Evolutionary conservation across 805 yeast species (phyloP), one percentile per base, ranked within the genome.

Genomic region (Ogataea glucozyma): DNA sequence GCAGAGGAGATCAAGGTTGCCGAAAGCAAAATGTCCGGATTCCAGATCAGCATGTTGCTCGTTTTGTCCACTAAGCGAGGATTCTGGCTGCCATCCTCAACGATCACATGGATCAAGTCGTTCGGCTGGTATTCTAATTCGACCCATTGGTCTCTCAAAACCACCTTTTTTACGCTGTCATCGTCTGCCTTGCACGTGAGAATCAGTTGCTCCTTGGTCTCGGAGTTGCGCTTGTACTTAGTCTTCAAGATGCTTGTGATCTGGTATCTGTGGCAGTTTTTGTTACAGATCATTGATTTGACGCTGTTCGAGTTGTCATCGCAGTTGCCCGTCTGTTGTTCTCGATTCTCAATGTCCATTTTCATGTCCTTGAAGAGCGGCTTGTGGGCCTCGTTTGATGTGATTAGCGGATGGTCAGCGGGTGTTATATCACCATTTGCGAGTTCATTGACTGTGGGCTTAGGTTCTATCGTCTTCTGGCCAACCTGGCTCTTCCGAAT

Each of bases 1-100:
- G 91, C 83, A 31, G 85, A 85, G 1, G 97, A 83, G 1, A 89
- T 76, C 4, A 83, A 67, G 0, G 98, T 93, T 2, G 96, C 89
- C 0, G 97, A 78, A 0, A 91, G 65, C 10, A 93, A 64, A 4
- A 78, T 65, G 58, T 93, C 98, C 0, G 99, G 99, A 51, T 85
- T 78, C 75, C 93, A 75, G 16, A 91, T 73, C 21, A 90, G 62
- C n/a, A 89, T 59, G 51, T 84, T 80, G 24, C 72, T 64, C 44
- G 75, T 73, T 34, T 72, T 69, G 50, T 83, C 86, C 7, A 83
- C 73, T 3, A 81, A 48, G 14, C 61, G 63, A 1, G 74, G 72
- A 30, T 60, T 63, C 3, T 32, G 46, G 13, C 39, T 31, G 10
- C 38, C 19, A 3, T 46, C 31, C 4, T 62, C 72, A 4, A 82